phyloP scores from a whole-genome alignment of 768 basidiomycete species.

The Lactarius psammicola region DNA sequence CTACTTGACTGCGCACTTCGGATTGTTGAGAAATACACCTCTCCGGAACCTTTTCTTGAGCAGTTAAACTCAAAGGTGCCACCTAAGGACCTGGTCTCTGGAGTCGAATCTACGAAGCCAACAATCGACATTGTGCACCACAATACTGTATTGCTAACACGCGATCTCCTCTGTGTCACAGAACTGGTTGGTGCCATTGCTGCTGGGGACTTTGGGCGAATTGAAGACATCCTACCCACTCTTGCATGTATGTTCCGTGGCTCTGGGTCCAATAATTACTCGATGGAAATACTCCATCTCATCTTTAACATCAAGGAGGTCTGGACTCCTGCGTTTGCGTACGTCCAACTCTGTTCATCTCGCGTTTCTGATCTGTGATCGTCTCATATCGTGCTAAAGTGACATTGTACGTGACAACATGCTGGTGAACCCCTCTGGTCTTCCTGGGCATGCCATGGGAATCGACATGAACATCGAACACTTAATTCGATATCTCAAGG shows the following conservation, averaged over 20 bases:
- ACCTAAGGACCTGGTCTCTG: neutral
- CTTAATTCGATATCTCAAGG: neutral
- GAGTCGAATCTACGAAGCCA: too few species aligned
- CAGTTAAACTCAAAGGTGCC: neutral
- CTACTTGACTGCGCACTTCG: too few species aligned
- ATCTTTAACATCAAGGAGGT: neutral
- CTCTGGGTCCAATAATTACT: neutral
- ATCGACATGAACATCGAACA: slow-evolving; percentile 10
- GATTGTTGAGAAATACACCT: neutral
- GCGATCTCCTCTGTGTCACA: neutral
- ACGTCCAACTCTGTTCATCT: neutral
- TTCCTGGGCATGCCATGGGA: neutral
- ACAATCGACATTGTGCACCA: too few species aligned
- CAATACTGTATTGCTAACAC: neutral
- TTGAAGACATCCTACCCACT: neutral
- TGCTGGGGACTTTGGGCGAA: neutral
- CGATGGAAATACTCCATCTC: neutral
- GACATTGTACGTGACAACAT: slow-evolving; percentile 1
- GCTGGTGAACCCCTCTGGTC: slow-evolving; percentile 1
- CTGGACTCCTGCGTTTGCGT: slow-evolving; percentile 8
- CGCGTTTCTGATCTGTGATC: neutral
- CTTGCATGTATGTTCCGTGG: neutral
- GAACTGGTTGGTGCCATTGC: neutral
- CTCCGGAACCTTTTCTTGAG: neutral
- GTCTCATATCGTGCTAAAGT: too few species aligned